phyloP scores from a whole-genome alignment of 1,284 basidiomycete species.

The Mycena citricolor region DNA sequence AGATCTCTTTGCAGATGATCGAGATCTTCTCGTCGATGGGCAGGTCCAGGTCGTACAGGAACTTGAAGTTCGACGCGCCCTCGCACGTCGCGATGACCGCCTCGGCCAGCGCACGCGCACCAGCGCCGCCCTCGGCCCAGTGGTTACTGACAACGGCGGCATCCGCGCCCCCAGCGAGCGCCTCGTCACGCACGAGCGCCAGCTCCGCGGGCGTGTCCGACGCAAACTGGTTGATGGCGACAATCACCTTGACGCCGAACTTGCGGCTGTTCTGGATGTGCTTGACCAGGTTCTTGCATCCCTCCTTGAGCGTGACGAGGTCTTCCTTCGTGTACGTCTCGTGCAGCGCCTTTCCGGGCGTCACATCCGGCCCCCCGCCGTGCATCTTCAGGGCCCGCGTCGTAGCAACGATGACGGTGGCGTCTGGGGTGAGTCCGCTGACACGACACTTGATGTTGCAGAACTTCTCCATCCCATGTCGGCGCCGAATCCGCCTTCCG shows the following conservation, averaged over 20 bases:
- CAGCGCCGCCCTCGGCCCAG: slow-evolving; percentile 93
- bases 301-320: slow-evolving; percentile 86
- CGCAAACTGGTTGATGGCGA: slow-evolving; percentile 96
- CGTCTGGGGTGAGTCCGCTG: slow-evolving; percentile 91
- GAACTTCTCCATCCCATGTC: slow-evolving; percentile 99
- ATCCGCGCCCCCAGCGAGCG: slow-evolving; percentile 88
- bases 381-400: slow-evolving; percentile 99
- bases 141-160: slow-evolving; percentile 95
- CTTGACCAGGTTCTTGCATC: slow-evolving; percentile 90
- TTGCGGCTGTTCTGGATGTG: slow-evolving; percentile 96
- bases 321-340: slow-evolving; percentile 96
- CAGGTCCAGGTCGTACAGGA: slow-evolving; percentile 85
- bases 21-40: slow-evolving; percentile 87
- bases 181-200: slow-evolving; percentile 78
- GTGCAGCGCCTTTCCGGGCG: slow-evolving; percentile 92
- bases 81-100: slow-evolving; percentile 86
- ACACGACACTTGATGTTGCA: slow-evolving; percentile 99
- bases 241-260: slow-evolving; percentile 95
- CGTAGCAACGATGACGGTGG: slow-evolving; percentile 94
- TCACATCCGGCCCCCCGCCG: slow-evolving; percentile 96
- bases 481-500: slow-evolving; percentile 98
- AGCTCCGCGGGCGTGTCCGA: slow-evolving; percentile 92
- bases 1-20: slow-evolving; percentile 87
- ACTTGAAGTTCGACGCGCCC: slow-evolving; percentile 81
- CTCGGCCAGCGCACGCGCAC: slow-evolving; percentile 84